Evolutionary conservation across 2,329 filamentous ascomycete species (phyloP).

Genomic region (Apiospora aurea): DNA sequence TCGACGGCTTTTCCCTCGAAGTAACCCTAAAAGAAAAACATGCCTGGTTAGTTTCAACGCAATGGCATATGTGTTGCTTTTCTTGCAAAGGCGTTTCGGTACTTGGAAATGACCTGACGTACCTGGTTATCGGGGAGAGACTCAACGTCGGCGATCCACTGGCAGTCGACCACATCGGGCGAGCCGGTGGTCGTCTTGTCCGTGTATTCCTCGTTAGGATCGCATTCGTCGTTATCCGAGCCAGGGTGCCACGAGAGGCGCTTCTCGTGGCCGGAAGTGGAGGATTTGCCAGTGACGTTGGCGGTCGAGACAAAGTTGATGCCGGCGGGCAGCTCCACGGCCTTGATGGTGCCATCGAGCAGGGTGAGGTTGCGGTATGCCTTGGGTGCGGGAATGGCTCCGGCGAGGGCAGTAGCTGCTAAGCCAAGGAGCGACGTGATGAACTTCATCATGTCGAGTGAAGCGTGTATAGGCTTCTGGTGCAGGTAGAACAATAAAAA

Average conservation of each 20-base stretch:
- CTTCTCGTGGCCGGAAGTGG: conserved; percentile 9
- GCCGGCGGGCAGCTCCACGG: background rate
- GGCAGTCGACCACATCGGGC: background rate
- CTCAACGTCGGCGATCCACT: background rate
- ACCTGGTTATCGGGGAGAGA: conserved; percentile 17
- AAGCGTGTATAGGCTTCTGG: background rate
- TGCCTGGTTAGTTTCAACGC: background rate
- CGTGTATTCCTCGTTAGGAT: background rate
- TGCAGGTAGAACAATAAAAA: background rate
- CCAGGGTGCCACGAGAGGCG: conserved; percentile 15
- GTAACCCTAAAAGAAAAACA: background rate
- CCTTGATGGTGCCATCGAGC: conserved; percentile 9
- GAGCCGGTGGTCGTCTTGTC: conserved; percentile 13
- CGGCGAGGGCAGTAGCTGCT: background rate
- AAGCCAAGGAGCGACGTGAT: background rate
- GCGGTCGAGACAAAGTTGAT: background rate
- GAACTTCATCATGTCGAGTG: background rate
- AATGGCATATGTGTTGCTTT: background rate
- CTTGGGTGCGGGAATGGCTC: background rate
- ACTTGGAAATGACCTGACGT: background rate
- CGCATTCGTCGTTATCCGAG: background rate
- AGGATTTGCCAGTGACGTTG: background rate
- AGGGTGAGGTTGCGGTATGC: conserved; percentile 15
- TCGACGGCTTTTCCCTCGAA: background rate
- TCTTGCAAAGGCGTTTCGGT: background rate